Base-by-base conservation (phyloP, 2,329 filamentous ascomycete genomes). In the Xylaria sp. region DNA sequence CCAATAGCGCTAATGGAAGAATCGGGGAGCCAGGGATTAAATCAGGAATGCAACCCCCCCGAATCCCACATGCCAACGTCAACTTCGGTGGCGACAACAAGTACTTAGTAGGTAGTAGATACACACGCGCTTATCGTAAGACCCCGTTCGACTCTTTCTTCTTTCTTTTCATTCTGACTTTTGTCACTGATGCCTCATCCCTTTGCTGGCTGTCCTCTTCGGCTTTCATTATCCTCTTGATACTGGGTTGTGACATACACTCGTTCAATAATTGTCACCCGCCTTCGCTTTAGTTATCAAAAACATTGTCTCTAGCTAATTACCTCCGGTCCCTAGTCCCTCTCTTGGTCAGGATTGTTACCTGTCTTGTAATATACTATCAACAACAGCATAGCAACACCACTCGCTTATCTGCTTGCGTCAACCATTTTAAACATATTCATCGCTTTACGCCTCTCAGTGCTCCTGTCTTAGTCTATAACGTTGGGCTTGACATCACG, bases 211-310 rank as follows among this genome's bases (percentile, higher is more conserved):
- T 10, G 4, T 29, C 5, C 32, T 16, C n/a, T 21, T 35, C 37
- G 2, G 44, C 48, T 13, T 54, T 64, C 60, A 35, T 48, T 23
- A 21, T 21, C n/a, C 25, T 5, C 66, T 37, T 29, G 32, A 25
- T 23, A 42, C n/a, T n/a, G n/a, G n/a, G n/a, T n/a, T n/a, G 12
- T 72, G 72, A 72, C 69, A 66, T 63, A 71, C 71, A 25, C 57
- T 74, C 69, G 27, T 71, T 73, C 42, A 68, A 21, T 3, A 48
- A 16, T 61, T 50, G 29, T 21, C 55, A 8, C 50, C 13, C 12
- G 21, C 29, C 27, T 47, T 48, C 27, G 6, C 48, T 18, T 40
- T 5, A 40, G 3, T 18, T 12, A 40, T 13, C 3, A 40, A 35
- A 35, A 10, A 10, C 32, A 35, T 35, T 35, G 32, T 8, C 32